Base-by-base conservation (phyloP, 108 stramenopile species). In the Skeletonema tropicum region DNA sequence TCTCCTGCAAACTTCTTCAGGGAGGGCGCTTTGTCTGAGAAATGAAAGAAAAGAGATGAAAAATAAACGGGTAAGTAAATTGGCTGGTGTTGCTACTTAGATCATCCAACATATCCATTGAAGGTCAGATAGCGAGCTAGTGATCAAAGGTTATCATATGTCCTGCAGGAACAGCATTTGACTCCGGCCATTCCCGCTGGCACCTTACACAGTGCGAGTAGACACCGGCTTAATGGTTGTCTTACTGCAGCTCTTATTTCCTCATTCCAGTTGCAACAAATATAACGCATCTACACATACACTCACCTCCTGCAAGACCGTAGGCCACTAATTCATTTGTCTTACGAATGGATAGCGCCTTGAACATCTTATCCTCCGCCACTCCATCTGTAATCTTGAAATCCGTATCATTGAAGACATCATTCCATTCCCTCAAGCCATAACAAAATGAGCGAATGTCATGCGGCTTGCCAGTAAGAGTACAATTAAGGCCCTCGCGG, bases 401-500 rank as follows among this genome's bases (percentile, higher is more conserved):
- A 59, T 93, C 92, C 5, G 92, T 91, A 26, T 86, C 71, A 3
- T 69, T 29, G 75, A 93, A 93, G 17, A 85, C 57, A 66, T 85
- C 58, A 21, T 75, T 57, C 75, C 79, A 86, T 39, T 85, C 70
- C 23, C 92, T 73, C 7, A 95, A 66, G 17, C 48, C 75, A 14
- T 75, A 64, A 67, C 86, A 89, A 64, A 90, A 92, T 3, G 31
- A 36, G 9, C 90, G 85, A 1, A 92, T 46, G 29, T 72, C 70
- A n/a, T 76, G 21, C 3, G 82, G 71, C 29, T 35, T 60, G n/a
- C 87, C 85, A 2, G 90, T 91, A 21, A 95, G 68, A 2, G 94
- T 95, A 67, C 88, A 91, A 62, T 95, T 95, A 31, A 95, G 66
- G 6, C 94, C 94, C 69, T 95, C 94, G 13, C 82, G 88, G 5